Base-by-base conservation (phyloP, 352 stramenopile genomes). In the Phytophthora constricta region DNA sequence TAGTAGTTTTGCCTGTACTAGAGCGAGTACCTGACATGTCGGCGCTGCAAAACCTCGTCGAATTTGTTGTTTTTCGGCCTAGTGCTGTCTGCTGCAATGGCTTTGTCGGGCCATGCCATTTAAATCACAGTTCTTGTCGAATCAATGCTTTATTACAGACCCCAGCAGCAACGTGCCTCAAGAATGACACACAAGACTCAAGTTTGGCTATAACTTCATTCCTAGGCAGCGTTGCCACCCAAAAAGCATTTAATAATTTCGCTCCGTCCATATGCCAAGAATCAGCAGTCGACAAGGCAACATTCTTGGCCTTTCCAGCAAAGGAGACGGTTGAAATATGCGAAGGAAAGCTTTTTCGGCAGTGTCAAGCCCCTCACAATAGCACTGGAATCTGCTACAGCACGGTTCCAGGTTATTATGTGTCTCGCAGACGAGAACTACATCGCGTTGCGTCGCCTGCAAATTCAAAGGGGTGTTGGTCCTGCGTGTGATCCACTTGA, bases 401-500 rank as follows among this genome's bases (percentile, higher is more conserved):
- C 19, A 42, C 31, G 5, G 31, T 59, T 77, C 14, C 65, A 79
- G 39, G 65, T 64, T 17, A 16, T 83, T 11, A 23, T 59, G 16
- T 83, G 68, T n/a, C n/a, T 69, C 16, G 5, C 50, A 2, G 62
- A 79, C 5, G 33, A 64, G 0, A 54, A 55, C 17, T 65, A 61
- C 11, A 70, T 78, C 13, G 37, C 26, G 16, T 51, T 83, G 17
- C 58, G 75, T 16, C 51, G 60, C 5, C n/a, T 61, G 1, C 37
- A 72, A 23, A 79, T 75, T 14, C 51, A 70, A 1, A 62, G 48
- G 39, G 63, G 47, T n/a, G 43, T 67, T 5, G 69, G 76, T 10
- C 42, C 19, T 0, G 23, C 13, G 17, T 80, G 68, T 19, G 68
- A 84, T 31, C 59, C 63, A 8, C 26, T 41, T 11, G 64, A 70